These are phyloP conservation scores for Amoebophrya sp. DNA, from an alignment of 169 alveolate genomes.

Conservation along the genomic window DNA sequence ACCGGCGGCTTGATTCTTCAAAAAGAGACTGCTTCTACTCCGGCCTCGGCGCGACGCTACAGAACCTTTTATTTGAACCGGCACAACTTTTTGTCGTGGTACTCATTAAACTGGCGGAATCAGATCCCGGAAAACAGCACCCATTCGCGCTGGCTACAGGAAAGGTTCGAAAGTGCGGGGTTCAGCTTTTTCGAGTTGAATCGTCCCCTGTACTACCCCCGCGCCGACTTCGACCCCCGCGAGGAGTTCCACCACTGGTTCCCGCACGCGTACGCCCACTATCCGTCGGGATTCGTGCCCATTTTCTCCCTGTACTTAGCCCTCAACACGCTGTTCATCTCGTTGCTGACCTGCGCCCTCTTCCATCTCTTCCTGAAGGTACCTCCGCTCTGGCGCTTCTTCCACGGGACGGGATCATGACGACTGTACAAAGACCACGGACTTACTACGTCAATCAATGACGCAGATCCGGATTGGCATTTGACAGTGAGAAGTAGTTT, in stretches of 20 bases:
- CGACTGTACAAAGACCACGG: too few relatives aligned
- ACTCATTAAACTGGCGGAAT: not conserved
- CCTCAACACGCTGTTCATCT: not conserved
- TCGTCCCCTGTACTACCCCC: too few relatives aligned
- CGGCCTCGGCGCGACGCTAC: too few relatives aligned
- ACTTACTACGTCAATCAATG: too few relatives aligned
- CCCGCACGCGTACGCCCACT: not conserved
- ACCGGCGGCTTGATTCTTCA: too few relatives aligned
- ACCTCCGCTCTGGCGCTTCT: not conserved
- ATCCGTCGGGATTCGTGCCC: not conserved
- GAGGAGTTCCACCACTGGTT: not conserved
- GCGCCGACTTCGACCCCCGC: not conserved
- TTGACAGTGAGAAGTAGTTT: too few relatives aligned
- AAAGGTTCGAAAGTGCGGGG: too few relatives aligned
- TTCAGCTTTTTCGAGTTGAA: too few relatives aligned
- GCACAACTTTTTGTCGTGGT: not conserved
- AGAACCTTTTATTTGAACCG: not conserved
- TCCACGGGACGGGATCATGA: not conserved
- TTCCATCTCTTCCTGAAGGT: not conserved
- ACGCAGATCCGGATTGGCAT: too few relatives aligned
- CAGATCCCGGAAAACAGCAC: too few relatives aligned
- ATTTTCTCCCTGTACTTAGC: not conserved
- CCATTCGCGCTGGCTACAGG: too few relatives aligned
- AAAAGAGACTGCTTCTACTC: too few relatives aligned
- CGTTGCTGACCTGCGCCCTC: not conserved